Conservation (phyloP, 164 flowering plant species). For the Chimonanthus praecox region DNA sequence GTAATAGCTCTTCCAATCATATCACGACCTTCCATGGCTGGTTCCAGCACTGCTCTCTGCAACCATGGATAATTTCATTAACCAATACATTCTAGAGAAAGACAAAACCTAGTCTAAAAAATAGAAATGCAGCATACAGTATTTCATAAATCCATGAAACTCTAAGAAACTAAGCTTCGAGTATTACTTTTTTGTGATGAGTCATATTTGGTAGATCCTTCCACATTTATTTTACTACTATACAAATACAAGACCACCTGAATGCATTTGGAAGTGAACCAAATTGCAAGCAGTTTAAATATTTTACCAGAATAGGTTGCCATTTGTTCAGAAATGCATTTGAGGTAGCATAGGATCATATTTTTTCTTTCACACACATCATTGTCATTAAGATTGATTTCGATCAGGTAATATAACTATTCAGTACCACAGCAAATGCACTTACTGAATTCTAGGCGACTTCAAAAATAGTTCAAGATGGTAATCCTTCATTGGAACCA, state of each 20-base stretch:
- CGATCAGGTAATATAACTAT: too few species aligned
- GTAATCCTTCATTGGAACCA: too few species aligned
- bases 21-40: slow-evolving; percentile 92
- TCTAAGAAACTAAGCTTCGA: not conserved
- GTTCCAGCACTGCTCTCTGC: slow-evolving; percentile 88
- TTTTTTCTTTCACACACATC: too few species aligned
- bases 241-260: not conserved
- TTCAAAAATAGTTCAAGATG: too few species aligned
- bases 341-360: too few species aligned
- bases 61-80: not conserved
- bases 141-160: not conserved
- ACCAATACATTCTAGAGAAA: not conserved
- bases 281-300: too few species aligned
- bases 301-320: too few species aligned
- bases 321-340: too few species aligned
- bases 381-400: too few species aligned
- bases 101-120: not conserved
- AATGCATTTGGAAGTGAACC: too few species aligned
- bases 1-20: slow-evolving; percentile 90
- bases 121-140: not conserved
- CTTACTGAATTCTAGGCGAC: too few species aligned
- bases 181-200: not conserved
- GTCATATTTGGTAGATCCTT: not conserved
- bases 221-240: not conserved
- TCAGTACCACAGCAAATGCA: too few species aligned